Conservation (phyloP, 2,329 filamentous ascomycete genomes). For the Paradendryphiella salina region DNA sequence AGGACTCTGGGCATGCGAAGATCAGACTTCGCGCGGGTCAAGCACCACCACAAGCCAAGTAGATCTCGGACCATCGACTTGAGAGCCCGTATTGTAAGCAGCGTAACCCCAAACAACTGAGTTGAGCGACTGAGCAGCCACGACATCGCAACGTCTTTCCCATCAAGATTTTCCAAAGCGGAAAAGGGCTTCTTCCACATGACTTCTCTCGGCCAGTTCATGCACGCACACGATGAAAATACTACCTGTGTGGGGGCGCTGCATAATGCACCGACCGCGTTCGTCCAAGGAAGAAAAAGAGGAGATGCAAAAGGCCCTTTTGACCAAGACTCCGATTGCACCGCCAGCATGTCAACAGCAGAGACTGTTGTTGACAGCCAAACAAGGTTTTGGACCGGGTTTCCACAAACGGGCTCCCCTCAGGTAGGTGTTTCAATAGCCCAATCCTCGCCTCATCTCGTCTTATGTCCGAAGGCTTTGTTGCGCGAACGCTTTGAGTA, state of each 20-base stretch:
- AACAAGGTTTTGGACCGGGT: conserved; percentile 10
- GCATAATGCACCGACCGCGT: conserved; percentile 9
- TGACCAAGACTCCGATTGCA: too few relatives aligned
- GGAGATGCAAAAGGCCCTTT: background rate
- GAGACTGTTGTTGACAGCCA: background rate
- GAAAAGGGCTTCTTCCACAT: background rate
- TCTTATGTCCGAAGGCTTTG: background rate
- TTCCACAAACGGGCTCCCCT: conserved; percentile 1
- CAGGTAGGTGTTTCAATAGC: background rate
- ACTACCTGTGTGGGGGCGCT: conserved; percentile 7
- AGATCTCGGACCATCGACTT: background rate
- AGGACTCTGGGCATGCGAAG: background rate
- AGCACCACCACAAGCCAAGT: background rate
- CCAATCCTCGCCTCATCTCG: background rate
- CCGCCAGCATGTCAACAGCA: background rate
- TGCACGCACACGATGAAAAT: background rate
- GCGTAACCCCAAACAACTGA: background rate
- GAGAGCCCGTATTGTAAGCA: background rate
- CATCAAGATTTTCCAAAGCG: background rate
- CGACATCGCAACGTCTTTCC: background rate
- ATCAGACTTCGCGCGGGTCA: background rate
- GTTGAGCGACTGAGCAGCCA: background rate
- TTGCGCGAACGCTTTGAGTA: background rate
- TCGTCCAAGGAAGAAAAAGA: background rate
- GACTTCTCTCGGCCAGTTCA: background rate